Percentiles rank a stretch among this genome's conserved stretches.
Conservation (phyloP, 2,329 filamentous ascomycete genomes). For the Whalleya microplaca region DNA sequence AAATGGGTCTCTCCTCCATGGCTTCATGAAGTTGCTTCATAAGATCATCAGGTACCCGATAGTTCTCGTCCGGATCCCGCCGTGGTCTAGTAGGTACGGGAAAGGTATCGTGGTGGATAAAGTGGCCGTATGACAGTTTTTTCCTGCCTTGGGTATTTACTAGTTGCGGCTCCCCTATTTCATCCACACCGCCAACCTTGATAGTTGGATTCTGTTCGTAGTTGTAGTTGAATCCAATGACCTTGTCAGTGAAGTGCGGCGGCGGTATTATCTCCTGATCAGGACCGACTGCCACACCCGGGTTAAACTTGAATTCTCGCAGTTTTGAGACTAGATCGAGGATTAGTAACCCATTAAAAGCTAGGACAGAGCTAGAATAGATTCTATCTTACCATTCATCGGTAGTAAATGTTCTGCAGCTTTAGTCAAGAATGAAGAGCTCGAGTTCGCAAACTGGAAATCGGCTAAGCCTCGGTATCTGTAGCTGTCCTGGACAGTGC, state of each 20-base stretch:
- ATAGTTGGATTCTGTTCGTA: slow-evolving; percentile 88
- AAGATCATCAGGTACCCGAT: slow-evolving; percentile 64
- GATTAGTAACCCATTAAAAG: slow-evolving; percentile 24
- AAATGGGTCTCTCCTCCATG: slow-evolving; percentile 77
- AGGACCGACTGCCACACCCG: slow-evolving; percentile 60
- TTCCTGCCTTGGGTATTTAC: slow-evolving; percentile 62
- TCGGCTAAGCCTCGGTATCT: slow-evolving; percentile 85
- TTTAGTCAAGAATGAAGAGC: slow-evolving; percentile 70
- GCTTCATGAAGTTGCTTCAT: slow-evolving; percentile 66
- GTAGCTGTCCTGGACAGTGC: slow-evolving; percentile 78
- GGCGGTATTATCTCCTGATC: slow-evolving; percentile 77
- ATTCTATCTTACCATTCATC: slow-evolving; percentile 61
- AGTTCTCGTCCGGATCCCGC: slow-evolving; percentile 60
- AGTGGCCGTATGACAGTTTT: slow-evolving; percentile 59
- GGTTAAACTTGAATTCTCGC: slow-evolving; percentile 67
- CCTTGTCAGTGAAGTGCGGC: slow-evolving; percentile 75
- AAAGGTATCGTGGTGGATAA: slow-evolving; percentile 63
- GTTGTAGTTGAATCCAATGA: slow-evolving; percentile 75
- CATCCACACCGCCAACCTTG: slow-evolving; percentile 60
- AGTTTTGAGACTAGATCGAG: slow-evolving; percentile 50
- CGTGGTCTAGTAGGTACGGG: slow-evolving; percentile 66
- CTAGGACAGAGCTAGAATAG: neutral
- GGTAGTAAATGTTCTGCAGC: slow-evolving; percentile 73
- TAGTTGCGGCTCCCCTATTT: slow-evolving; percentile 53
- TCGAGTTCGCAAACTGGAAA: slow-evolving; percentile 77